A percentile compares a stretch with the other conserved stretches of the same genome.
Evolutionary conservation across 257 asterid genomes (phyloP).

Genomic region (Anisodus acutangulus): DNA sequence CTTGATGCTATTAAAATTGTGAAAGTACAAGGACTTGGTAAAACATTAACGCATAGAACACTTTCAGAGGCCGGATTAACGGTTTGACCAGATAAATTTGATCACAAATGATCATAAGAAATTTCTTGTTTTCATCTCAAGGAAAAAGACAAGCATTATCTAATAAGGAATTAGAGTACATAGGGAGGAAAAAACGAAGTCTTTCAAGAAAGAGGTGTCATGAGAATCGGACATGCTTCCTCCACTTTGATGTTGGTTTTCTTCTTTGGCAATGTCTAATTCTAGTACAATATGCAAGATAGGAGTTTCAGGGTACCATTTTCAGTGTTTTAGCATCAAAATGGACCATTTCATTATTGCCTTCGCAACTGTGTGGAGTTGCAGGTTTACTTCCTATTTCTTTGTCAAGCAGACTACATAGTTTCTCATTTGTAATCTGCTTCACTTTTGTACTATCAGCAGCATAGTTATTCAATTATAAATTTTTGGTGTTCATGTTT

Average conservation of each 20-base stretch:
- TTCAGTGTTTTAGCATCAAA: background rate
- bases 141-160: background rate
- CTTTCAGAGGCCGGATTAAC: conserved; percentile 3
- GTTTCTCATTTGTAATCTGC: background rate
- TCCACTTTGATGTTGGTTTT: background rate
- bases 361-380: background rate
- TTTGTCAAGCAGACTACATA: background rate
- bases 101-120: background rate
- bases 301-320: background rate
- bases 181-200: background rate
- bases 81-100: background rate
- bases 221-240: background rate
- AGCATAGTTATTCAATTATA: background rate
- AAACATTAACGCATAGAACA: background rate
- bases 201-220: background rate
- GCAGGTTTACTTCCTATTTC: conserved; percentile 2
- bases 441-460: background rate
- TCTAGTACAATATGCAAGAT: too few species aligned
- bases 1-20: conserved; percentile 7
- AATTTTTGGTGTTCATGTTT: conserved; percentile 34
- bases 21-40: background rate
- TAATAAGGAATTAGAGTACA: background rate
- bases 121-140: background rate
- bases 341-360: background rate
- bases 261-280: too few species aligned